These are phyloP conservation scores for Auricularia sp. DNA, from an alignment of 768 basidiomycete genomes.

Conservation along the genomic window DNA sequence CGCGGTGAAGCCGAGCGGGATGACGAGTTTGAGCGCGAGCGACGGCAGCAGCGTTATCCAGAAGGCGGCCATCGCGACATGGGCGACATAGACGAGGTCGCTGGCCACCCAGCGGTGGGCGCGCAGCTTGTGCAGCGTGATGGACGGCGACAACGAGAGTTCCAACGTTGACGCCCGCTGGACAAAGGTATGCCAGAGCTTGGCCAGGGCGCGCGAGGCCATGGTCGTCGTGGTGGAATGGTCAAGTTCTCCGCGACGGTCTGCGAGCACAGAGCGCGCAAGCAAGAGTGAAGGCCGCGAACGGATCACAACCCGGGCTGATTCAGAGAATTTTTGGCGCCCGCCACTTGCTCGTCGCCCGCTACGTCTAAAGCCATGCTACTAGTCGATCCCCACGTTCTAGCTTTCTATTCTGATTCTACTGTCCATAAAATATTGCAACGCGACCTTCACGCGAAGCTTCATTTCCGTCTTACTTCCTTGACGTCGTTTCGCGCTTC, in stretches of 20 bases:
- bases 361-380: no score
- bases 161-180: conserved; percentile 62
- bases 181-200: conserved; percentile 36
- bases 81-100: conserved; percentile 57
- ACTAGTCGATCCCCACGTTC: no score
- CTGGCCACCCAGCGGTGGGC: conserved; percentile 44
- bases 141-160: conserved; percentile 61
- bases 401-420: no score
- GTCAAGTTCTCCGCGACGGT: background rate
- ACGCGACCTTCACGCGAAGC: no score
- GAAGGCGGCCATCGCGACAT: conserved; percentile 50
- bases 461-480: no score
- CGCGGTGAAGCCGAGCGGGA: conserved; percentile 59
- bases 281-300: no score
- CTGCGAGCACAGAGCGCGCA: no score
- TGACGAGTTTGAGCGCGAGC: conserved; percentile 65
- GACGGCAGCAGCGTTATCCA: conserved; percentile 72
- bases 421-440: no score
- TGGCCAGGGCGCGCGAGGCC: conserved; percentile 10
- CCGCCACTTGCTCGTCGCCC: no score
- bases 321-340: no score
- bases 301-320: no score
- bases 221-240: background rate
- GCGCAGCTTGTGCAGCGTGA: conserved; percentile 51
- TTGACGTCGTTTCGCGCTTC: no score